Evolutionary conservation across 1,284 basidiomycete species (phyloP).

Genomic region (Porodaedalea pini): DNA sequence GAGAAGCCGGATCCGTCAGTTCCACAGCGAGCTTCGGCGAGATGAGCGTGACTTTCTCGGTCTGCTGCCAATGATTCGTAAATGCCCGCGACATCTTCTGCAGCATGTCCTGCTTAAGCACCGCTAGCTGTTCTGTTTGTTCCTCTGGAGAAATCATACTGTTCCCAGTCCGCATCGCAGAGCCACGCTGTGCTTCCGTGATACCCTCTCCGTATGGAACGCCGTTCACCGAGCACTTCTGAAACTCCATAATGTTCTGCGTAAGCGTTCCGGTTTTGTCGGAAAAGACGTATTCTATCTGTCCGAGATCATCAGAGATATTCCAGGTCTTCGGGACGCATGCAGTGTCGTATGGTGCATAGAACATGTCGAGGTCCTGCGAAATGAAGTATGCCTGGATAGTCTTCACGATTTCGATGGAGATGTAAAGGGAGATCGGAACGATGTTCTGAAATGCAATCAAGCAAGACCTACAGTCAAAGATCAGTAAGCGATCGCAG

Average conservation of each 20-base stretch:
- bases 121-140: conserved; percentile 60
- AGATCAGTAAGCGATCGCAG: conserved; percentile 12
- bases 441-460: conserved; percentile 98
- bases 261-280: conserved; percentile 98
- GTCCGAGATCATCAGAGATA: conserved; percentile 95
- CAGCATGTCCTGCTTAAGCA: conserved; percentile 79
- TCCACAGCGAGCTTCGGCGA: conserved; percentile 81
- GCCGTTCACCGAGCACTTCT: conserved; percentile 89
- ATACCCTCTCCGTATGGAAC: conserved; percentile 88
- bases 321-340: conserved; percentile 98
- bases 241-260: conserved; percentile 98
- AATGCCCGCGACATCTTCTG: conserved; percentile 69
- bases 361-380: conserved; percentile 98
- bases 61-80: conserved; percentile 86
- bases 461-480: conserved; percentile 64
- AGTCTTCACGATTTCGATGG: conserved; percentile 97
- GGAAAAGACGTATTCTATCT: conserved; percentile 97
- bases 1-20: conserved; percentile 57
- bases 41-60: conserved; percentile 84
- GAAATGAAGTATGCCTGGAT: conserved; percentile 97
- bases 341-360: conserved; percentile 79
- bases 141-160: conserved; percentile 66
- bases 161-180: conserved; percentile 78
- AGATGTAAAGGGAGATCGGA: conserved; percentile 95
- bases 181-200: conserved; percentile 93